Percentiles rank a stretch among this genome's conserved stretches.
phyloP scores from a whole-genome alignment of 1,284 basidiomycete genomes.

The Fomitopsis pinicola region DNA sequence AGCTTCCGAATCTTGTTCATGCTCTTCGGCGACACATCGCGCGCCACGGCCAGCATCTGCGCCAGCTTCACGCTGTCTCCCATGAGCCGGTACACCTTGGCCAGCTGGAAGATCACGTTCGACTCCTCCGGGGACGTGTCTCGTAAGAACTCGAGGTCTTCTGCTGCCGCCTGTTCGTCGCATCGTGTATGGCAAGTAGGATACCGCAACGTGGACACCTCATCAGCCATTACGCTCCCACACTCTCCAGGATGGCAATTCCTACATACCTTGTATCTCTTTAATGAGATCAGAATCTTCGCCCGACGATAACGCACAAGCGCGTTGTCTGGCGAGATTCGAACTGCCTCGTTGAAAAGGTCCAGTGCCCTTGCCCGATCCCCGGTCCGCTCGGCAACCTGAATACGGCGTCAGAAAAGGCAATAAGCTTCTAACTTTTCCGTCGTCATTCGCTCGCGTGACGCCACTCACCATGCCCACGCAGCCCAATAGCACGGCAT shows the following conservation, averaged over 20 bases:
- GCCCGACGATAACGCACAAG: slow-evolving; percentile 89
- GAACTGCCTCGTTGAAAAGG: slow-evolving; percentile 76
- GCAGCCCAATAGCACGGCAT: slow-evolving; percentile 86
- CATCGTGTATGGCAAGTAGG: slow-evolving; percentile 11
- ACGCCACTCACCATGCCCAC: slow-evolving; percentile 76
- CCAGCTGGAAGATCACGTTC: slow-evolving; percentile 93
- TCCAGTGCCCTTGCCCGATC: slow-evolving; percentile 70
- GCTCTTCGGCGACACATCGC: slow-evolving; percentile 81
- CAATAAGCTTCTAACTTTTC: slow-evolving; percentile 3
- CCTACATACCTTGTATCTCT: slow-evolving; percentile 72
- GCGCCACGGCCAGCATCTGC: slow-evolving; percentile 79
- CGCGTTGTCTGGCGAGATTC: slow-evolving; percentile 76
- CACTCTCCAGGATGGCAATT: slow-evolving; percentile 11
- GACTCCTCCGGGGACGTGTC: slow-evolving; percentile 87
- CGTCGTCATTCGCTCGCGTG: slow-evolving; percentile 1
- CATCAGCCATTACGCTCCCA: slow-evolving; percentile 23
- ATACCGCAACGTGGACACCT: slow-evolving; percentile 23
- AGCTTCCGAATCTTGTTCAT: slow-evolving; percentile 73
- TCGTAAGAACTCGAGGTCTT: slow-evolving; percentile 75
- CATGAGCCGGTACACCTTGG: slow-evolving; percentile 79
- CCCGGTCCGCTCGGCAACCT: slow-evolving; percentile 82
- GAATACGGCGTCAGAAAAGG: slow-evolving; percentile 7
- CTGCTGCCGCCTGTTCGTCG: slow-evolving; percentile 62
- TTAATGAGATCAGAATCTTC: slow-evolving; percentile 80
- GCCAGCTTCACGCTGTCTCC: slow-evolving; percentile 78